Base-by-base conservation (phyloP, 352 stramenopile species). In the Phytophthora constricta region DNA sequence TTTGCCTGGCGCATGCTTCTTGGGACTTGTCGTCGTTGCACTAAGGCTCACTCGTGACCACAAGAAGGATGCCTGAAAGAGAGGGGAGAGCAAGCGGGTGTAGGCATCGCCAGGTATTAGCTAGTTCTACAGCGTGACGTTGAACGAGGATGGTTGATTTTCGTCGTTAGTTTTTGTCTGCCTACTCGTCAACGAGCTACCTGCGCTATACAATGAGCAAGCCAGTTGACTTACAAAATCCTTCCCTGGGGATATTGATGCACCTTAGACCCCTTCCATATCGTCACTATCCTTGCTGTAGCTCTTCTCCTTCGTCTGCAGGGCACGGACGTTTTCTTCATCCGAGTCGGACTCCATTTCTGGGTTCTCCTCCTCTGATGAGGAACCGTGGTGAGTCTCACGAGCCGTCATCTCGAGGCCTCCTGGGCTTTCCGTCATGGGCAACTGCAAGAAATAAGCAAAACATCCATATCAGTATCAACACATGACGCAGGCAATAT, bases 41-140 rank as follows among this genome's bases (percentile, higher is more conserved):
- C 68, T 84, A 25, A 74, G 79, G 45, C 78, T 90, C 61, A 83
- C 82, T 10, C 79, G 80, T 16, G 74, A 90, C 53, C 84, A 93
- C 72, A 93, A 91, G 76, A 93, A 93, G 58, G 66, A 89, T 47
- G 84, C 82, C 27, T 93, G 72, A 74, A 51, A 46, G 17, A 17
- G 16, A 17, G 28, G 27, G 19, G 33, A 51, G 33, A 53, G 22
- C 17, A 56, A 72, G 41, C 46, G 43, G n/a, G n/a, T 58, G 47
- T 65, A 65, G 64, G 25, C 34, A 41, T 10, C 22, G 14, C 47
- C 56, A 23, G 56, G 22, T 48, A 51, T 50, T 58, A 34, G 51
- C 47, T 42, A 51, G 31, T 33, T 61, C 25, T 26, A 62, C 23
- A 58, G 31, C 26, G 39, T 62, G 33, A 5, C 10, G 53, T 49